phyloP scores from a whole-genome alignment of 2,329 filamentous ascomycete species.

The Phialophora verrucosa region DNA sequence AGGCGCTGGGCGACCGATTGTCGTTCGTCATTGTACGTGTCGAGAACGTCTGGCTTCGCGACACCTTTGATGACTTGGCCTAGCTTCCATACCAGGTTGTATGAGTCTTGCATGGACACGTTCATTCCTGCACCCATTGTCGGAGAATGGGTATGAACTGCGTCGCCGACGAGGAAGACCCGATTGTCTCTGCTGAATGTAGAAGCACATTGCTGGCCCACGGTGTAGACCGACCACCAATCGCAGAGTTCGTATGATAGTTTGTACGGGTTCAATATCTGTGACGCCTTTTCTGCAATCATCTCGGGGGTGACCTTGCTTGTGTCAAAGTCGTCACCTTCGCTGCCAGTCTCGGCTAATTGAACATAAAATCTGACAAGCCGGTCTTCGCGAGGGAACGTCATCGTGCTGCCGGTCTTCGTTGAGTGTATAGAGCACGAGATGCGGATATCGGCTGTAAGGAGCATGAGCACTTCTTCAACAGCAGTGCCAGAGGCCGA shows the following conservation, averaged over 20 bases:
- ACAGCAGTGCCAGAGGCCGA: background rate
- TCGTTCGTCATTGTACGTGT: constrained; percentile 61
- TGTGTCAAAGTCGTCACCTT: constrained; percentile 53
- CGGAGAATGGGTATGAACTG: constrained; percentile 58
- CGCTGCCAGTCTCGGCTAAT: constrained; percentile 27
- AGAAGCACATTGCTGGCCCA: constrained; percentile 62
- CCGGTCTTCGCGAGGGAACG: constrained; percentile 69
- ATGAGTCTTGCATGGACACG: constrained; percentile 70
- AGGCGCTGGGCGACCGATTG: constrained; percentile 67
- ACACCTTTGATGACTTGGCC: constrained; percentile 55
- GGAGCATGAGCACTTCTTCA: background rate
- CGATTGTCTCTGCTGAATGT: constrained; percentile 62
- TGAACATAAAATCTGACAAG: constrained; percentile 59
- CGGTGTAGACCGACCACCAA: constrained; percentile 68
- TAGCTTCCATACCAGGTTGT: constrained; percentile 65
- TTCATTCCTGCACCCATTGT: constrained; percentile 73
- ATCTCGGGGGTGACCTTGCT: constrained; percentile 68
- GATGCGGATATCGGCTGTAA: constrained; percentile 58
- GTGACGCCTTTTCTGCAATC: constrained; percentile 67
- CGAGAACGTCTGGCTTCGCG: constrained; percentile 50
- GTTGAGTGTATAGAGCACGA: constrained; percentile 64
- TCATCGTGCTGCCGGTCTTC: constrained; percentile 64
- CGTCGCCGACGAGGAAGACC: constrained; percentile 74
- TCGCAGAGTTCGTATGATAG: constrained; percentile 68
- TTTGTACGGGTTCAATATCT: constrained; percentile 70